These are phyloP conservation scores for Coemansia sp. DNA, from an alignment of 192 early-diverging fungal species.

Conservation along the genomic window DNA sequence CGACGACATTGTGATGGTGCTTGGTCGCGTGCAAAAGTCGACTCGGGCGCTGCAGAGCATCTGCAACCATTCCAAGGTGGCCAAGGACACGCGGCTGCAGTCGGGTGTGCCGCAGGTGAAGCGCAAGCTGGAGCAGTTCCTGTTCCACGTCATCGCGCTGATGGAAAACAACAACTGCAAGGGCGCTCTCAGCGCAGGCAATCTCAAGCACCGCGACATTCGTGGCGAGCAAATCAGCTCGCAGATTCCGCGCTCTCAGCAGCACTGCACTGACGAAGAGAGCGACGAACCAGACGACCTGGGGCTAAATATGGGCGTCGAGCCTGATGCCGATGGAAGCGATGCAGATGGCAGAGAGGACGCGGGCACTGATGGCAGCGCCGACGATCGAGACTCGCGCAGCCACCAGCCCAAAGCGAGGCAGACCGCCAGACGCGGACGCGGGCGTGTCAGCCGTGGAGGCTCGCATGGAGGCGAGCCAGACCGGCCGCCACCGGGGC, in stretches of 20 bases:
- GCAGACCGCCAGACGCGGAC: not conserved
- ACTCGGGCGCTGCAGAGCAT: slow-evolving; percentile 63
- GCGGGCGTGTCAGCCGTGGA: not conserved
- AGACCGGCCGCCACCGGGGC: not conserved
- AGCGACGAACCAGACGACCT: slow-evolving; percentile 11
- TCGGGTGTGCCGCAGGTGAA: slow-evolving; percentile 69
- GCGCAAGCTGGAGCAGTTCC: slow-evolving; percentile 70
- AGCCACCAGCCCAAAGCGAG: not conserved
- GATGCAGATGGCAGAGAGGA: slow-evolving; percentile 1
- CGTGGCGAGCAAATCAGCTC: slow-evolving; percentile 70
- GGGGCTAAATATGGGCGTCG: not conserved
- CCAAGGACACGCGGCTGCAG: slow-evolving; percentile 64
- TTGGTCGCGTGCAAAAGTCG: slow-evolving; percentile 45
- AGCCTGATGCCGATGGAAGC: slow-evolving; percentile 10
- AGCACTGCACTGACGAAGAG: slow-evolving; percentile 15
- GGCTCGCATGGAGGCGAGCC: not conserved
- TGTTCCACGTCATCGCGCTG: slow-evolving; percentile 76
- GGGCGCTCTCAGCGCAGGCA: slow-evolving; percentile 55
- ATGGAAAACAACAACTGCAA: slow-evolving; percentile 69
- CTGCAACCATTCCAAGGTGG: slow-evolving; percentile 77
- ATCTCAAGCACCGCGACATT: slow-evolving; percentile 76
- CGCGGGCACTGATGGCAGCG: not conserved
- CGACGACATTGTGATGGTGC: slow-evolving; percentile 22
- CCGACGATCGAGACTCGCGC: not conserved
- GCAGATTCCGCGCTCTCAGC: slow-evolving; percentile 55